Conservation (phyloP, 2,329 filamentous ascomycete species). For the Exophiala aquamarina region DNA sequence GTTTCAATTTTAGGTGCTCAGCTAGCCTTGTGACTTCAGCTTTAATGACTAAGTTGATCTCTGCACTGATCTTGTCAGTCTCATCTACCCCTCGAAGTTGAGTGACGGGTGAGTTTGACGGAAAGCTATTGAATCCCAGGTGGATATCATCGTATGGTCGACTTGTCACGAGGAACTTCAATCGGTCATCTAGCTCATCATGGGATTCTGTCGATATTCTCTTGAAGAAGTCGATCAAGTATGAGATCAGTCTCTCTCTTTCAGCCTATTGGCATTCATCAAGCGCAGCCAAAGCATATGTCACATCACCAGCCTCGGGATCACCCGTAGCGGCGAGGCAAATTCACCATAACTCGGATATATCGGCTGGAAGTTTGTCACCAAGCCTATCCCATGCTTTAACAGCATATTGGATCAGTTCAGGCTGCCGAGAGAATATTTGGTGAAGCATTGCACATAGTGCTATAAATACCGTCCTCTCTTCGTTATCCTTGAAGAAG, state of each 20-base stretch:
- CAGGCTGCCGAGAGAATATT: slow-evolving; percentile 31
- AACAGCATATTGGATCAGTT: slow-evolving; percentile 26
- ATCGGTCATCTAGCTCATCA: neutral
- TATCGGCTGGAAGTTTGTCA: slow-evolving; percentile 1
- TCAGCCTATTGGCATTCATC: slow-evolving; percentile 18
- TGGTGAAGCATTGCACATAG: slow-evolving; percentile 41
- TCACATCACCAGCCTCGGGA: slow-evolving; percentile 1
- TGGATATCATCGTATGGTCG: slow-evolving; percentile 31
- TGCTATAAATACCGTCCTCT: slow-evolving; percentile 32
- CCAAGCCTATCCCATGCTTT: slow-evolving; percentile 4
- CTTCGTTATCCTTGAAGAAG: slow-evolving; percentile 42
- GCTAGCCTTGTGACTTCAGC: slow-evolving; percentile 17
- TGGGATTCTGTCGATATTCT: neutral
- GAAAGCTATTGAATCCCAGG: slow-evolving; percentile 18
- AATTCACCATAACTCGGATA: slow-evolving; percentile 12
- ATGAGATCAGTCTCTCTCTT: slow-evolving; percentile 4
- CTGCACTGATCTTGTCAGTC: slow-evolving; percentile 21
- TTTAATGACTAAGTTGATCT: slow-evolving; percentile 28
- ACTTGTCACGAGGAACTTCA: slow-evolving; percentile 32
- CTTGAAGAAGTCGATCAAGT: neutral
- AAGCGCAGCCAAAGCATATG: slow-evolving; percentile 17
- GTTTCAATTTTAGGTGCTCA: slow-evolving; percentile 1
- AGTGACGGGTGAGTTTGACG: slow-evolving; percentile 11
- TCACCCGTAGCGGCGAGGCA: slow-evolving; percentile 3
- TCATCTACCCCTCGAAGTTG: slow-evolving; percentile 26